Evolutionary conservation across 2,329 filamentous ascomycete genomes (phyloP).

Genomic region (Sphaerulina musiva): DNA sequence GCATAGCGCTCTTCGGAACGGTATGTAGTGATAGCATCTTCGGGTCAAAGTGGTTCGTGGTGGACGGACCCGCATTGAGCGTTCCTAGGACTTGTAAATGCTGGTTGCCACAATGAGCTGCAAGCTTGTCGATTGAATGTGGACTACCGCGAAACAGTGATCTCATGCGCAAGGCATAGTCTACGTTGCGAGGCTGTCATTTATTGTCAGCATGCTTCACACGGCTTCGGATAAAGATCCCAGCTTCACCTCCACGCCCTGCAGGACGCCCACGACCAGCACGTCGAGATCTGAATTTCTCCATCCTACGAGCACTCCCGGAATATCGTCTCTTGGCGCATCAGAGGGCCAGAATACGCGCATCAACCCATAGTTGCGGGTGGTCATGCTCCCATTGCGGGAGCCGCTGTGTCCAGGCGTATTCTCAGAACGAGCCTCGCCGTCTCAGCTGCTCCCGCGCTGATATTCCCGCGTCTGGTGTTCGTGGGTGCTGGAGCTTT

Average conservation of each 20-base stretch:
- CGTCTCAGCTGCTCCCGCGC: constrained; percentile 91
- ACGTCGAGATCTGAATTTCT: constrained; percentile 86
- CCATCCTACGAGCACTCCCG: constrained; percentile 91
- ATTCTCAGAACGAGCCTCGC: constrained; percentile 76
- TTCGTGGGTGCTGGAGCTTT: constrained; percentile 66
- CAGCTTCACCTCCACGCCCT: constrained; percentile 73
- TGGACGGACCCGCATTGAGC: constrained; percentile 56
- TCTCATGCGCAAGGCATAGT: constrained; percentile 76
- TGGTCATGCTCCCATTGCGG: constrained; percentile 56
- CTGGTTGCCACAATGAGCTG: constrained; percentile 73
- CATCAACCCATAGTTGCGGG: constrained; percentile 72
- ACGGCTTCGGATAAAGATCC: constrained; percentile 8
- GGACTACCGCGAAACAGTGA: constrained; percentile 76
- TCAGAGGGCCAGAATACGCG: constrained; percentile 96
- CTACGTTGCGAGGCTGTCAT: constrained; percentile 65
- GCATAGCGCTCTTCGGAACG: constrained; percentile 49
- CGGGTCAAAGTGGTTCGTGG: constrained; percentile 52
- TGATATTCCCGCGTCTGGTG: constrained; percentile 72
- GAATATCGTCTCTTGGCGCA: constrained; percentile 61
- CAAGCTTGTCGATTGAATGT: constrained; percentile 72
- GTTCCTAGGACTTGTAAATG: constrained; percentile 81
- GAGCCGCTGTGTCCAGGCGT: constrained; percentile 5
- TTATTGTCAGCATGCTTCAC: constrained; percentile 12
- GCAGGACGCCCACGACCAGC: constrained; percentile 80
- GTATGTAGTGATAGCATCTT: constrained; percentile 61